Evolutionary conservation across 2,329 filamentous ascomycete species (phyloP).

Genomic region (Cercospora brassicicola): DNA sequence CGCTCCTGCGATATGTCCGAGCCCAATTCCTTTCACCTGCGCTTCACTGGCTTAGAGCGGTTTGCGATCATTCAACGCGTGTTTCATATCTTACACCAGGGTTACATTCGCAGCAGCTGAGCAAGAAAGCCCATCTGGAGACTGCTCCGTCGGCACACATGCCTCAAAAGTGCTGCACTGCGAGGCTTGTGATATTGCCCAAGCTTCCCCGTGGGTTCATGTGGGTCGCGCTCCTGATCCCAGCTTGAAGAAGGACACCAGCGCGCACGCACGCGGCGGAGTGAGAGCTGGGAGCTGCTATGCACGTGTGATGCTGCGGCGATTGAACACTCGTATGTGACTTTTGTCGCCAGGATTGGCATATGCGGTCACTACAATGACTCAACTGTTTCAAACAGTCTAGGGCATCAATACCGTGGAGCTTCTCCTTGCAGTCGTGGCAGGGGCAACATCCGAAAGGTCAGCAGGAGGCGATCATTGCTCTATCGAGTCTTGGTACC

Average conservation of each 20-base stretch:
- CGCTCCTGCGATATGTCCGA: not conserved
- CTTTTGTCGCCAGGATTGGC: not conserved
- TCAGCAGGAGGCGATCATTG: conserved; percentile 1
- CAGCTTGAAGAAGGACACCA: not conserved
- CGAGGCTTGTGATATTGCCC: not conserved
- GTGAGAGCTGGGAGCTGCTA: not conserved
- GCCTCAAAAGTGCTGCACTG: not conserved
- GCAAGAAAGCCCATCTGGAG: not conserved
- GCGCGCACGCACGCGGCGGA: not conserved
- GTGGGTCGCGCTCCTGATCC: not conserved
- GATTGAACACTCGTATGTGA: not conserved
- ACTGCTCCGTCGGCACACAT: not conserved
- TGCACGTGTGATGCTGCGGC: not conserved
- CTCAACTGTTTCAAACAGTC: not conserved
- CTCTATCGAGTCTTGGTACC: not conserved
- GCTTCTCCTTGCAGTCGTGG: not conserved
- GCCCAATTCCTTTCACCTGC: not conserved
- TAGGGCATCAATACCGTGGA: not conserved
- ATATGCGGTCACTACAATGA: not conserved
- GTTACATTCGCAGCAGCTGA: not conserved
- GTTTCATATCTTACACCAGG: not conserved
- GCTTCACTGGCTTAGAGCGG: not conserved
- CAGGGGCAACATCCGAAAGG: not conserved
- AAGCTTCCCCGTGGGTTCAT: conserved; percentile 5
- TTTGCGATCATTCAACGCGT: not conserved